Percentiles rank a stretch among this genome's conserved stretches.
Conservation (phyloP, 2,329 filamentous ascomycete species). For the Curvularia spicifera region DNA sequence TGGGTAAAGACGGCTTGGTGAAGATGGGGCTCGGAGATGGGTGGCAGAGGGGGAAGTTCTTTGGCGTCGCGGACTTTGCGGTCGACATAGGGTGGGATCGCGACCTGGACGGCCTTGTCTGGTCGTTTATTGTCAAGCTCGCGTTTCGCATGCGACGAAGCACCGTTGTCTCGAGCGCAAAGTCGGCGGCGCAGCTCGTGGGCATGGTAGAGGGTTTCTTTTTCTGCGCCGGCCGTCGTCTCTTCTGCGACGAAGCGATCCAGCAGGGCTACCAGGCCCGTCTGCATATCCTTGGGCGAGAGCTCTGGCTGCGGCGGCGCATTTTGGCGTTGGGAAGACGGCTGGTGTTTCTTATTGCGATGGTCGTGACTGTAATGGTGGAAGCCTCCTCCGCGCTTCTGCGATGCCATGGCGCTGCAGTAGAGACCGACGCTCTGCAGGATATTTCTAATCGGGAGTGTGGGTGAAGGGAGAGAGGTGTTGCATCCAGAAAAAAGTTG, state of each 20-base stretch:
- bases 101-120: slow-evolving; percentile 22
- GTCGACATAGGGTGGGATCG: slow-evolving; percentile 38
- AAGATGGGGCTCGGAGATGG: slow-evolving; percentile 64
- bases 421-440: background rate
- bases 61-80: slow-evolving; percentile 39
- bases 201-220: slow-evolving; percentile 39
- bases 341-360: slow-evolving; percentile 7
- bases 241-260: slow-evolving; percentile 42
- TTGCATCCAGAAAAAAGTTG: slow-evolving; percentile 1
- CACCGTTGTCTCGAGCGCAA: slow-evolving; percentile 35
- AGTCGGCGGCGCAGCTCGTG: slow-evolving; percentile 37
- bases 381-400: slow-evolving; percentile 29
- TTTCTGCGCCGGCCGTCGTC: slow-evolving; percentile 30
- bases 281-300: slow-evolving; percentile 34
- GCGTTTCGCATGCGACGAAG: slow-evolving; percentile 61
- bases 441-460: background rate
- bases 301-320: slow-evolving; percentile 19
- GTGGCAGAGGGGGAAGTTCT: slow-evolving; percentile 65
- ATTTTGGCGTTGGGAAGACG: slow-evolving; percentile 7
- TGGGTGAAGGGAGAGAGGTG: background rate
- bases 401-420: slow-evolving; percentile 25
- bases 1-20: slow-evolving; percentile 73
- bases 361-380: slow-evolving; percentile 28
- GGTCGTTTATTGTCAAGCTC: slow-evolving; percentile 41
- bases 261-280: slow-evolving; percentile 40